Conservation (phyloP, 495 filamentous ascomycete species). For the Diplogelasinospora grovesii region DNA sequence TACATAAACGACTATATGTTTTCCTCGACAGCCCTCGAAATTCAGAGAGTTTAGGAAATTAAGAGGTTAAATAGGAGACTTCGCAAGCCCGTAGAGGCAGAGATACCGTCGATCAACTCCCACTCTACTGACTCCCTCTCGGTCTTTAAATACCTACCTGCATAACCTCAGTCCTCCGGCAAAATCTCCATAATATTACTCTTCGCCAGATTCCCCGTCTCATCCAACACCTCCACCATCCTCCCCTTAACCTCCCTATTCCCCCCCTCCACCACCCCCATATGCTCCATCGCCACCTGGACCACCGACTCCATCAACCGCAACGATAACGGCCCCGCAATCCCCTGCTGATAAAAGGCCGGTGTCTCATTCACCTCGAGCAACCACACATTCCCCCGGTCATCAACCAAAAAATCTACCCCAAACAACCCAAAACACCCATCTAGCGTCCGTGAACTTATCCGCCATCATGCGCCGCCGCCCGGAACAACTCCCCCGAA, state of each 20-base stretch:
- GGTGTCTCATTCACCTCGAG: slow-evolving; percentile 79
- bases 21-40: no score
- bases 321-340: slow-evolving; percentile 54
- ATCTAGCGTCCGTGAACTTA: slow-evolving; percentile 44
- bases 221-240: slow-evolving; percentile 33
- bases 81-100: no score
- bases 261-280: slow-evolving; percentile 16
- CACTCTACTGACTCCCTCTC: no score
- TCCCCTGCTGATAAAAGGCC: slow-evolving; percentile 68
- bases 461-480: slow-evolving; percentile 46
- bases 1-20: no score
- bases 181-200: slow-evolving; percentile 18
- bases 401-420: slow-evolving; percentile 66
- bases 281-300: slow-evolving; percentile 49
- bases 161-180: no score
- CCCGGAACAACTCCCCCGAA: slow-evolving; percentile 57
- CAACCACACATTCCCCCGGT: slow-evolving; percentile 48
- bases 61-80: no score
- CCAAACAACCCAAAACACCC: slow-evolving; percentile 76
- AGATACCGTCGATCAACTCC: no score
- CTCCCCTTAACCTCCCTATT: slow-evolving; percentile 12
- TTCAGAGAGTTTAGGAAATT: no score
- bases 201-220: slow-evolving; percentile 15
- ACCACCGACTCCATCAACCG: slow-evolving; percentile 59
- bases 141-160: no score